These are phyloP conservation scores for Solanum pinnatisectum DNA, from an alignment of 257 asterid genomes.

Conservation along the genomic window DNA sequence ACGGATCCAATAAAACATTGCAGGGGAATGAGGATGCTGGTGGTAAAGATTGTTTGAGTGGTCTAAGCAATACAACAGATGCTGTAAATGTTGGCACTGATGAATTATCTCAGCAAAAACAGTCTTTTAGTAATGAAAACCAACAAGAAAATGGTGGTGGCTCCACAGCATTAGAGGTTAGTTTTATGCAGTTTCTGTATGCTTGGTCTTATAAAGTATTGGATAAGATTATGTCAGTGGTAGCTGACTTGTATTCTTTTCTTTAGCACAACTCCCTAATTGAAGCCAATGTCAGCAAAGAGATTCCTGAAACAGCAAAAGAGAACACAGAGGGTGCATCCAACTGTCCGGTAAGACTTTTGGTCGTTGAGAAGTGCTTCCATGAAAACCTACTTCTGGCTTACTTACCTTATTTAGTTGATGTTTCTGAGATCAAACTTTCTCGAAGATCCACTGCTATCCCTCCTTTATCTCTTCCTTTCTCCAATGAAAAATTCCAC, in stretches of 20 bases:
- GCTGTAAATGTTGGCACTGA: not conserved
- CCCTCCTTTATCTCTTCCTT: too few relatives aligned
- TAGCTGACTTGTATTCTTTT: not conserved
- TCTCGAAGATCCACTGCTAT: too few relatives aligned
- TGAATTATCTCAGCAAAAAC: constrained; percentile 12
- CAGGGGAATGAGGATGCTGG: constrained; percentile 15
- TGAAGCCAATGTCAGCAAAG: constrained; percentile 8
- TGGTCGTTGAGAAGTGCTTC: not conserved
- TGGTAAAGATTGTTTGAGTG: constrained; percentile 1
- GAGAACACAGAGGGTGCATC: constrained; percentile 5
- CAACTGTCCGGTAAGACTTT: not conserved
- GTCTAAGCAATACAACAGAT: not conserved
- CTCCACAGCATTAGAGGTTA: constrained; percentile 16
- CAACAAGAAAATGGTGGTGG: constrained; percentile 16
- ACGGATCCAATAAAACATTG: not conserved
- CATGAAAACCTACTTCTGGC: not conserved
- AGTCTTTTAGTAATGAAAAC: not conserved
- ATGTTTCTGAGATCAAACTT: not conserved
- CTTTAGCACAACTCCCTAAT: constrained; percentile 3
- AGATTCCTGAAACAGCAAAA: not conserved
- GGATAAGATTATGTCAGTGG: not conserved
- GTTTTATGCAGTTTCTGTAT: not conserved
- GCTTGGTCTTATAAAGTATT: not conserved
- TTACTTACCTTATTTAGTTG: not conserved
- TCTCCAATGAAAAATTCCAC: too few relatives aligned